These are phyloP conservation scores for Lachancea thermotolerans DNA, from an alignment of 805 yeast species.

Conservation along the genomic window DNA sequence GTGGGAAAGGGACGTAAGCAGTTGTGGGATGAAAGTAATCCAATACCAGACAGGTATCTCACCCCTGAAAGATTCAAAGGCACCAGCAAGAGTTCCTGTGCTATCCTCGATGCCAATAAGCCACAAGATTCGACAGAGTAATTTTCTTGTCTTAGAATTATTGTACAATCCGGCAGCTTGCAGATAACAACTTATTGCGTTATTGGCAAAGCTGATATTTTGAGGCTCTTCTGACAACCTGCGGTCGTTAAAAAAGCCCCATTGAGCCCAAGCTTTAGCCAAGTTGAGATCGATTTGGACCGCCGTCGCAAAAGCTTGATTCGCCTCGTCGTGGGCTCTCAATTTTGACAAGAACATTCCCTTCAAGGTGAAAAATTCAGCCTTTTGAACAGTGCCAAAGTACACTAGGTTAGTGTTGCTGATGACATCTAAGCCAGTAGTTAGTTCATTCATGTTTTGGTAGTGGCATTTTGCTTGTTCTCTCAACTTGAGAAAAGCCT, in stretches of 20 bases:
- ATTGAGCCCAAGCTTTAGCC: slow-evolving; percentile 99
- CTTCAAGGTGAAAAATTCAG: slow-evolving; percentile 94
- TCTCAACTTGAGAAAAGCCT: slow-evolving; percentile 88
- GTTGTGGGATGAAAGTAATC: slow-evolving; percentile 95
- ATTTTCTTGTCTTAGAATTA: slow-evolving; percentile 80
- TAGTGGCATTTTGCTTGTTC: slow-evolving; percentile 98
- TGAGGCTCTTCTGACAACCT: slow-evolving; percentile 77
- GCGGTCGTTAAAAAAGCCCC: slow-evolving; percentile 94
- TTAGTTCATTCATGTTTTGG: slow-evolving; percentile 81
- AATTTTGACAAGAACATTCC: slow-evolving; percentile 96
- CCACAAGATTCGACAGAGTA: slow-evolving; percentile 89
- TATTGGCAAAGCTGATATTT: slow-evolving; percentile 78
- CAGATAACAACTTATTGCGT: slow-evolving; percentile 90
- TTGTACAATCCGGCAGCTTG: slow-evolving; percentile 98
- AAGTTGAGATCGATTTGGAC: slow-evolving; percentile 90
- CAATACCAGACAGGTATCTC: slow-evolving; percentile 99
- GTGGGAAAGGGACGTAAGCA: slow-evolving; percentile 81
- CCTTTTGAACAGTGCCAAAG: slow-evolving; percentile 95
- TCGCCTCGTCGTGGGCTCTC: slow-evolving; percentile 88
- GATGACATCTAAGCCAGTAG: slow-evolving; percentile 94
- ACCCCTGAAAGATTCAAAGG: slow-evolving; percentile 87
- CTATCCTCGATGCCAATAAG: slow-evolving; percentile 84
- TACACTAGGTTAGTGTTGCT: slow-evolving; percentile 93
- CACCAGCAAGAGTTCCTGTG: slow-evolving; percentile 70
- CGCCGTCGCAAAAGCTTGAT: slow-evolving; percentile 96